Conservation (phyloP, 495 filamentous ascomycete species). For the Aspergillus bertholletiae region DNA sequence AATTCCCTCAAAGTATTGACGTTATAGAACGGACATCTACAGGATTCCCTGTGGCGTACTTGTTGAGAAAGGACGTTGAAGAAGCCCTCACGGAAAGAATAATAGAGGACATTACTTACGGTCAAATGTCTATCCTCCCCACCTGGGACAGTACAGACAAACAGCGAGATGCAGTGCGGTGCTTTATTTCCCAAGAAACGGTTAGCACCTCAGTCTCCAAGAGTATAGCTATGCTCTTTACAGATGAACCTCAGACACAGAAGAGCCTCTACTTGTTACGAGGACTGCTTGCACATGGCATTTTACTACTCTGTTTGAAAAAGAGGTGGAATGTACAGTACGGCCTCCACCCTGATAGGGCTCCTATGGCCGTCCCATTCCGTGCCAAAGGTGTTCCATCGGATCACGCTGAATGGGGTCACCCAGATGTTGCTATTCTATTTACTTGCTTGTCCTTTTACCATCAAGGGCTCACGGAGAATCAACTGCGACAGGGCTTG, state of each 20-base stretch:
- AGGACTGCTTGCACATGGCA: conserved; percentile 55
- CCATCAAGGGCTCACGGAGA: conserved; percentile 53
- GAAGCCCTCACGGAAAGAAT: conserved; percentile 6
- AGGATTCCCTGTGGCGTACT: conserved; percentile 17
- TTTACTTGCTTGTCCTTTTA: conserved; percentile 68
- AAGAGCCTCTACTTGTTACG: conserved; percentile 51
- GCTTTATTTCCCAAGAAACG: conserved; percentile 11
- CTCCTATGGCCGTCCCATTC: conserved; percentile 64
- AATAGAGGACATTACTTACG: conserved; percentile 8
- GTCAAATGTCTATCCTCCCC: conserved; percentile 17
- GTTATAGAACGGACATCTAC: conserved; percentile 16
- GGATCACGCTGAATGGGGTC: conserved; percentile 64
- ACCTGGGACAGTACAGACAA: neutral
- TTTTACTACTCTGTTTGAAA: conserved; percentile 54
- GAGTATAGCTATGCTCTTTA: neutral
- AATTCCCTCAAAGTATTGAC: conserved; percentile 37
- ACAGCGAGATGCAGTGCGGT: conserved; percentile 5
- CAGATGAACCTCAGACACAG: neutral
- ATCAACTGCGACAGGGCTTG: conserved; percentile 48
- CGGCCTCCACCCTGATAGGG: conserved; percentile 50
- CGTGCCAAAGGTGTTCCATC: conserved; percentile 63
- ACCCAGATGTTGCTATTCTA: conserved; percentile 65
- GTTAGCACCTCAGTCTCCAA: neutral
- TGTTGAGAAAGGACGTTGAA: conserved; percentile 20
- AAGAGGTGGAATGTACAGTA: conserved; percentile 71